Evolutionary conservation across 192 early-diverging fungal species (phyloP), one percentile per base, ranked within the genome.

Genomic region (Pilobolus umbonatus): DNA sequence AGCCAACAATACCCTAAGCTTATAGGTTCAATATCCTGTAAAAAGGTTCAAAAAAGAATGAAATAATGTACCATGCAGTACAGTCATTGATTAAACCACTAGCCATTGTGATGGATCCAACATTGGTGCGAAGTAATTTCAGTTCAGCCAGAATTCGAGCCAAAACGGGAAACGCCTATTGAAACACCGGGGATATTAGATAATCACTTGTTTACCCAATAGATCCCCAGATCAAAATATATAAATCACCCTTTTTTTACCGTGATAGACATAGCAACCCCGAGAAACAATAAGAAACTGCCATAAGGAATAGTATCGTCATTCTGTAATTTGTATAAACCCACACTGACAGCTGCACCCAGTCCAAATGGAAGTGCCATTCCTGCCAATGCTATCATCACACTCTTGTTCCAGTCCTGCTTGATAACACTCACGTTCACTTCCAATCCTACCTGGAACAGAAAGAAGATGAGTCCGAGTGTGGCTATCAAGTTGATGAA

Each of bases 211-310:
- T n/a, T n/a, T n/a, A n/a, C n/a, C n/a, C n/a, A n/a, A n/a, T n/a
- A n/a, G n/a, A n/a, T n/a, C 8, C 14, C 6, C 1, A 48, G 8
- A 22, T 17, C 4, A 24, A 24, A 19, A 49, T 22, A 47, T 19
- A 29, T 4, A 56, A 39, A 22, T 7, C 5, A 30, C 3, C 5
- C 8, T 42, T 38, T 43, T 45, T 69, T 61, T 73, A 78, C 73
- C 0, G 93, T 97, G 60, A 95, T 93, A 30, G 88, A 75, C 87
- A 95, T 92, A 43, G 91, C 89, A 6, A 96, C 94, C 39, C 93
- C 92, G 22, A 80, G 74, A 69, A 94, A 96, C 49, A 94, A 80
- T 19, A 97, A 46, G 64, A 93, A 95, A 17, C 75, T 85, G 14
- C 69, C 59, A 69, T 91, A 94, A 3, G 69, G 51, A 11, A 69